A percentile compares a stretch with the other conserved stretches of the same genome.
These are phyloP conservation scores for Lasiodiplodia citricola DNA, from an alignment of 2,329 filamentous ascomycete species.

Conservation along the genomic window DNA sequence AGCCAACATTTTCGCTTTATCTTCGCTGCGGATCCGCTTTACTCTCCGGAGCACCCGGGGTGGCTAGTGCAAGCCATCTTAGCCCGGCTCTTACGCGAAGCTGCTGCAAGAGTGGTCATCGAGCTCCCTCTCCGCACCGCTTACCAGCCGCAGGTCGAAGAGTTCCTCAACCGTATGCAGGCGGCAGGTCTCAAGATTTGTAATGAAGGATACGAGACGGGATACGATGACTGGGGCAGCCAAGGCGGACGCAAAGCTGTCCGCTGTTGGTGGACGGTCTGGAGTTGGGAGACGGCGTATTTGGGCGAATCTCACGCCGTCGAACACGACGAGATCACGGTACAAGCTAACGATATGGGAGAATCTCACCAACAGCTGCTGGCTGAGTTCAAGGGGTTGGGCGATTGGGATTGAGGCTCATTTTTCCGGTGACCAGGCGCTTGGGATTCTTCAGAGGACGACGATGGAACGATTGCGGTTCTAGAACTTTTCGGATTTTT, in stretches of 20 bases:
- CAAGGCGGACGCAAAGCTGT: conserved; percentile 56
- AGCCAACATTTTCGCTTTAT: conserved; percentile 61
- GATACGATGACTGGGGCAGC: conserved; percentile 75
- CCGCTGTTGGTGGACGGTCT: conserved; percentile 74
- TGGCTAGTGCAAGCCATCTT: conserved; percentile 75
- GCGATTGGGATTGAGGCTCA: neutral
- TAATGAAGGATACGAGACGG: conserved; percentile 67
- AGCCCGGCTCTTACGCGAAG: conserved; percentile 65
- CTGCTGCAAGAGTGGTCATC: conserved; percentile 70
- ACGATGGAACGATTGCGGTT: neutral
- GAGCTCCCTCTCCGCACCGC: conserved; percentile 81
- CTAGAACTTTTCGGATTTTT: neutral
- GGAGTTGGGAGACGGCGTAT: conserved; percentile 43
- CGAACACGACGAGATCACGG: conserved; percentile 17
- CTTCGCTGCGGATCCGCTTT: conserved; percentile 84
- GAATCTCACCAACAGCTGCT: conserved; percentile 18
- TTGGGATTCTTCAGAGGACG: neutral
- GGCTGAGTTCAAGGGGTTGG: conserved; percentile 11
- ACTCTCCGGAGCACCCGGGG: conserved; percentile 79
- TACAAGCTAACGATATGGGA: conserved; percentile 1
- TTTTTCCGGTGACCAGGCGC: neutral
- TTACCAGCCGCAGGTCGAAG: conserved; percentile 67
- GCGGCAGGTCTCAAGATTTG: conserved; percentile 58
- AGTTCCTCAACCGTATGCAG: conserved; percentile 68
- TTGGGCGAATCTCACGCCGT: conserved; percentile 4